A percentile compares a stretch with the other conserved stretches of the same genome.
Conservation (phyloP, 2,329 filamentous ascomycete species). For the Phialophora chinensis region DNA sequence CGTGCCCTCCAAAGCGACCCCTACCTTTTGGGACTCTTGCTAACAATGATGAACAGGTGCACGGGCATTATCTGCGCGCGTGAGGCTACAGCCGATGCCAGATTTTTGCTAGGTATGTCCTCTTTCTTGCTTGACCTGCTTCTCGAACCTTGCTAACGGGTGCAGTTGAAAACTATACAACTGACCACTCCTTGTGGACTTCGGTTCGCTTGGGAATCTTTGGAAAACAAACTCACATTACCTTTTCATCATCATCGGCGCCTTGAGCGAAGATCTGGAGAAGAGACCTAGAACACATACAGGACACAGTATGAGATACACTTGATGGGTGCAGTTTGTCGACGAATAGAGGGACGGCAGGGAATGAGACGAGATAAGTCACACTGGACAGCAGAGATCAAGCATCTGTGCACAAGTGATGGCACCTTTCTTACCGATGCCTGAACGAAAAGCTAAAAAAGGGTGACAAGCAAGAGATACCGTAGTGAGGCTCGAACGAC, state of each 20-base stretch:
- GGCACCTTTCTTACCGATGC: neutral
- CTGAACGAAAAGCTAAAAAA: neutral
- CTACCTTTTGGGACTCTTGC: neutral
- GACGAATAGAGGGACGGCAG: neutral
- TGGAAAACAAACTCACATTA: constrained; percentile 54
- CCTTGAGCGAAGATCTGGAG: constrained; percentile 35
- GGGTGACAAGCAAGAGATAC: neutral
- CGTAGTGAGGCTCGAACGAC: neutral
- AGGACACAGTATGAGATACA: neutral
- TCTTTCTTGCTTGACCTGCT: too few species aligned
- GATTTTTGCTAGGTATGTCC: constrained; percentile 70
- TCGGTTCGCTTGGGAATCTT: constrained; percentile 77
- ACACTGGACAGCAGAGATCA: too few species aligned
- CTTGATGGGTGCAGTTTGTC: neutral
- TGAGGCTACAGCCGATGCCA: constrained; percentile 82
- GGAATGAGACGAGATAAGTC: neutral
- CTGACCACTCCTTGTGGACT: constrained; percentile 76
- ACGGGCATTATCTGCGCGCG: constrained; percentile 75
- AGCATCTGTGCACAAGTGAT: neutral
- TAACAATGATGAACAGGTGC: constrained; percentile 53
- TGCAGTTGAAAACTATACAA: constrained; percentile 74
- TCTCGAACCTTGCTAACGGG: neutral
- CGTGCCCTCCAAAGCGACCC: neutral
- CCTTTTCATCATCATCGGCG: constrained; percentile 39
- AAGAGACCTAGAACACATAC: constrained; percentile 31